phyloP scores from a whole-genome alignment of 1,284 basidiomycete genomes.

The Tylopilus orsonianus region DNA sequence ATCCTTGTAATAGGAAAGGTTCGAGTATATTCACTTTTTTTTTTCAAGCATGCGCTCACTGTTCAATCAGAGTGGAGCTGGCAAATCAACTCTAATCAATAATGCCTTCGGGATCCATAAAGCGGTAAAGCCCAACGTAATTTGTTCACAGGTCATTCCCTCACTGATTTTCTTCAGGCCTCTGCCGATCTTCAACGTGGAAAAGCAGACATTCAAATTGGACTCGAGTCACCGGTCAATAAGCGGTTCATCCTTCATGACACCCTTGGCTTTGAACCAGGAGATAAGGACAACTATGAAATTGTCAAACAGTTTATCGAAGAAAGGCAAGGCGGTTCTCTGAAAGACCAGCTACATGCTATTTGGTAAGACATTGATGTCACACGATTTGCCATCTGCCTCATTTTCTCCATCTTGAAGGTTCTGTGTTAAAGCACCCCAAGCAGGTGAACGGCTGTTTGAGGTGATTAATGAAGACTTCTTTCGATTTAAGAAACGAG shows the following conservation, averaged over 20 bases:
- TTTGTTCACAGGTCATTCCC: background rate
- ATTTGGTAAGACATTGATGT: background rate
- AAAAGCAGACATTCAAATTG: background rate
- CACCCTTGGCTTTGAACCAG: slow-evolving; percentile 2
- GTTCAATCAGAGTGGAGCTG: background rate
- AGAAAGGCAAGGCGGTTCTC: background rate
- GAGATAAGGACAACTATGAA: background rate
- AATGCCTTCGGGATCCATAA: background rate
- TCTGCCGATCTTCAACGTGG: background rate
- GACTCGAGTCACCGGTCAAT: background rate
- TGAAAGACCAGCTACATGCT: background rate
- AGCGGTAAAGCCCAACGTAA: background rate
- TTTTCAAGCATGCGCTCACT: background rate
- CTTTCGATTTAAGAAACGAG: background rate
- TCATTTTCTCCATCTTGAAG: background rate
- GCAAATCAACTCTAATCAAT: slow-evolving; percentile 5
- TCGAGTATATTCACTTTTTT: no score
- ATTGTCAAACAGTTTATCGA: background rate
- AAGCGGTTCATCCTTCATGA: slow-evolving; percentile 2
- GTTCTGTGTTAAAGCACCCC: slow-evolving; percentile 4
- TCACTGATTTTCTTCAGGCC: background rate
- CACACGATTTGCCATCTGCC: background rate
- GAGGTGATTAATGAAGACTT: slow-evolving; percentile 5
- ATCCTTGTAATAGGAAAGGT: slow-evolving; percentile 2
- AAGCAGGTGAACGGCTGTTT: background rate